Base-by-base conservation (phyloP, 768 basidiomycete genomes). In the Sistotremastrum niveocremeum region DNA sequence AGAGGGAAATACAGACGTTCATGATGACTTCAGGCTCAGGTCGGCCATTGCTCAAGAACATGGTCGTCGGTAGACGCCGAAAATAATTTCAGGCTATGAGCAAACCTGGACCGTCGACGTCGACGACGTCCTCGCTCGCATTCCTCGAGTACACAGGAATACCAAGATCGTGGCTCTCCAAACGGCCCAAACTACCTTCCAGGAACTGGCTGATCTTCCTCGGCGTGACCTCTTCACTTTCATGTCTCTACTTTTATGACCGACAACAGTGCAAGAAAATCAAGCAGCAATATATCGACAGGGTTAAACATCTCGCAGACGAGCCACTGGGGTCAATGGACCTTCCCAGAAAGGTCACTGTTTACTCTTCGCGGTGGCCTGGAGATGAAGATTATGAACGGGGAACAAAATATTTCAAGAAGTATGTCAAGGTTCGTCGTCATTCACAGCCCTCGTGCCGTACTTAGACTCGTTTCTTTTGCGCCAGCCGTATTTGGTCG, bases 171-270 rank as follows among this genome's bases (percentile, higher is more conserved):
- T 89, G 88, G 76, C 70, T 95, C 37, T 75, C 79, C 53, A 86
- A 84, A 60, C 76, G 84, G 34, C 93, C 91, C 2, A 79, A 76
- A 51, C 71, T 93, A 10, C 94, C 93, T 3, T 89, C 86, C 1
- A 74, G 88, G 50, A 95, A 95, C 56, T 93, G 89, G 90, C 76
- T 88, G 52, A 90, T 94, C 56, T 97, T 98, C 67, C 72, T 90
- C 47, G 71, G 79, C 31, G 63, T 89, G 54, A 81, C 87, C 4
- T 78, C 79, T 9, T 72, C 81, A 5, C 54, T 84, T 33, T 56
- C 79, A 3, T 84, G 82, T 28, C 71, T 75, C 46, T 95, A 89
- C 66, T 66, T 77, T 45, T 91, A 95, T 62, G 95, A 99, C 72
- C 76, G 93, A 32, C 65, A 69, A 49, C 70, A 90, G 65, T 91